These are phyloP conservation scores for Penicillium odoratum DNA, from an alignment of 495 filamentous ascomycete genomes.

Conservation along the genomic window DNA sequence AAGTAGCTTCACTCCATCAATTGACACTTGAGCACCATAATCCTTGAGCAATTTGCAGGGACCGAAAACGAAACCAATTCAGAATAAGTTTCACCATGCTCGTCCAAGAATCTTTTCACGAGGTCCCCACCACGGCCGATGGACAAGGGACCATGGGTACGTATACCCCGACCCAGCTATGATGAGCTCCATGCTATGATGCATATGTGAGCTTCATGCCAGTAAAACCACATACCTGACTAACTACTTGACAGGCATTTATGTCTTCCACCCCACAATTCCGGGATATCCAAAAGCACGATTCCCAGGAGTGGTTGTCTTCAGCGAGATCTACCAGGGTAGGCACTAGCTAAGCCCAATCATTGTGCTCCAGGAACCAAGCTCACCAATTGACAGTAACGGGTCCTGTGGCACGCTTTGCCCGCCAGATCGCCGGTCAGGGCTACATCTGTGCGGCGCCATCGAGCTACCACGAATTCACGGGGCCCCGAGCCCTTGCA, in stretches of 20 bases:
- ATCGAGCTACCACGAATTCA: slow-evolving; percentile 92
- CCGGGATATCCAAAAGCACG: slow-evolving; percentile 82
- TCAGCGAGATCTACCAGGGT: slow-evolving; percentile 98
- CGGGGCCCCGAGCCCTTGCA: slow-evolving; percentile 75
- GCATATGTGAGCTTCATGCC: background rate
- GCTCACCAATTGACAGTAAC: slow-evolving; percentile 59
- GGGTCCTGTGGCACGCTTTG: slow-evolving; percentile 87
- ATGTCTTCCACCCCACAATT: slow-evolving; percentile 83
- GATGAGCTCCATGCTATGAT: background rate
- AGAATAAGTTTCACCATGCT: slow-evolving; percentile 53
- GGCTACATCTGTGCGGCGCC: slow-evolving; percentile 93
- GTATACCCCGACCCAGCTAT: slow-evolving; percentile 11
- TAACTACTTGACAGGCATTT: slow-evolving; percentile 62
- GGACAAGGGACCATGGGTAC: slow-evolving; percentile 64
- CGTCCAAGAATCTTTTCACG: slow-evolving; percentile 63
- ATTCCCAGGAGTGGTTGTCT: slow-evolving; percentile 88
- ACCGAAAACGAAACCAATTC: background rate
- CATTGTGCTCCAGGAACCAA: background rate
- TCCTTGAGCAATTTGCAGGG: background rate
- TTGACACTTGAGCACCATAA: slow-evolving; percentile 3
- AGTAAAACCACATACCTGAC: background rate
- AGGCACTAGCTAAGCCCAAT: slow-evolving; percentile 7
- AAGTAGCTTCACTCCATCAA: slow-evolving; percentile 10
- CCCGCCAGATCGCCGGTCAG: slow-evolving; percentile 87
- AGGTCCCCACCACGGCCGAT: slow-evolving; percentile 66